Conservation (phyloP, 306 rosid genomes). For the Dryas drummondii region DNA sequence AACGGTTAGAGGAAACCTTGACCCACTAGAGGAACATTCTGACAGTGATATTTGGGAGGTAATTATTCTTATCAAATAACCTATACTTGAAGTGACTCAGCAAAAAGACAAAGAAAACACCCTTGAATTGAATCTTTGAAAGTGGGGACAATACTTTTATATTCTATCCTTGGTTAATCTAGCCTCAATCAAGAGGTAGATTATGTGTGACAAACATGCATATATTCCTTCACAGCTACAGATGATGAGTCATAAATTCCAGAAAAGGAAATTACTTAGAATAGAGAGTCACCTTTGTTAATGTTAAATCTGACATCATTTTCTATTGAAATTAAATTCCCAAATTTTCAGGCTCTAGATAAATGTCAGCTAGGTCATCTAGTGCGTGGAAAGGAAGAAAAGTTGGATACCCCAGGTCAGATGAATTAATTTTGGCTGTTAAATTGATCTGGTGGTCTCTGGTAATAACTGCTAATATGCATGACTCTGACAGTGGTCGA, state of each 20-base stretch:
- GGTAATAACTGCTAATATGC: conserved; percentile 26
- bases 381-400: conserved; percentile 68
- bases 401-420: conserved; percentile 65
- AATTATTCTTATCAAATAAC: conserved; percentile 19
- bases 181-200: neutral
- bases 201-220: neutral
- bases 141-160: neutral
- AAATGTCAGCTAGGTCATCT: conserved; percentile 82
- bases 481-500: conserved; percentile 61
- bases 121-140: neutral
- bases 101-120: neutral
- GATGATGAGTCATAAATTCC: neutral
- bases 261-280: no score
- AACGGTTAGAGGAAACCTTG: conserved; percentile 85
- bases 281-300: no score
- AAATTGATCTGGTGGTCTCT: neutral
- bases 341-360: conserved; percentile 63
- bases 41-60: conserved; percentile 87
- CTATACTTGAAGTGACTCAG: conserved; percentile 1
- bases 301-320: neutral
- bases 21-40: conserved; percentile 64
- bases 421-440: conserved; percentile 19
- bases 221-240: neutral
- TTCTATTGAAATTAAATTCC: neutral
- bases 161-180: neutral